phyloP scores from a whole-genome alignment of 129 eudicot genomes.

The Saposhnikovia divaricata region DNA sequence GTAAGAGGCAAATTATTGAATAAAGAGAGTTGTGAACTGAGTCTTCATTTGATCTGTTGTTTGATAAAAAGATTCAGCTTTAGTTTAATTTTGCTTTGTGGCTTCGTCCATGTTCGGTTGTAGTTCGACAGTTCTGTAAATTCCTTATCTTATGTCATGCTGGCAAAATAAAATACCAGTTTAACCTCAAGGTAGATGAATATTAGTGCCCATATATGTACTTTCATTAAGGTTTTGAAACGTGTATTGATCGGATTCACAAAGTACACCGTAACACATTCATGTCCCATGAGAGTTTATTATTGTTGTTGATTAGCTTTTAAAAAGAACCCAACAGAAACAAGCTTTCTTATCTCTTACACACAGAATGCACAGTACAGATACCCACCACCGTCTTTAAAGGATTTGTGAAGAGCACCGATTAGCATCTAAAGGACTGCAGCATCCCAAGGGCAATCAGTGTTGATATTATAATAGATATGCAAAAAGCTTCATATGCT shows the following conservation, averaged over 20 bases:
- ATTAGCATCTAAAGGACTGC: not conserved
- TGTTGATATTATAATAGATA: not conserved
- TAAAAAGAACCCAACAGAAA: not conserved
- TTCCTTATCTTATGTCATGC: not conserved
- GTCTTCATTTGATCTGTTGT: not conserved
- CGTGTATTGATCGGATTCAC: not conserved
- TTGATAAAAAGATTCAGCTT: not conserved
- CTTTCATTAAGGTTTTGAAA: not conserved
- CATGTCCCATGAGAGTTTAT: not conserved
- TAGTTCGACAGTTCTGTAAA: not conserved
- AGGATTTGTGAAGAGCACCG: not conserved
- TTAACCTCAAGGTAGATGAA: not conserved
- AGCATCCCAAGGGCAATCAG: not conserved
- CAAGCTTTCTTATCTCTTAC: not conserved
- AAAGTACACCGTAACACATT: not conserved
- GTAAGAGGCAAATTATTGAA: not conserved
- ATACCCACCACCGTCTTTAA: constrained; percentile 1
- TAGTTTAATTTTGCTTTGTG: not conserved
- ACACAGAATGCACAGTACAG: not conserved
- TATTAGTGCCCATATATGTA: not conserved
- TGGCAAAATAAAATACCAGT: not conserved
- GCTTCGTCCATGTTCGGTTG: not conserved
- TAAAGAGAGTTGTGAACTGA: not conserved
- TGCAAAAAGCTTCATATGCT: not conserved
- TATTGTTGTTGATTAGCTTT: not conserved